Percentiles rank a stretch among this genome's conserved stretches.
Evolutionary conservation across 2,329 filamentous ascomycete genomes (phyloP).

Genomic region (Trichoderma arundinaceum): DNA sequence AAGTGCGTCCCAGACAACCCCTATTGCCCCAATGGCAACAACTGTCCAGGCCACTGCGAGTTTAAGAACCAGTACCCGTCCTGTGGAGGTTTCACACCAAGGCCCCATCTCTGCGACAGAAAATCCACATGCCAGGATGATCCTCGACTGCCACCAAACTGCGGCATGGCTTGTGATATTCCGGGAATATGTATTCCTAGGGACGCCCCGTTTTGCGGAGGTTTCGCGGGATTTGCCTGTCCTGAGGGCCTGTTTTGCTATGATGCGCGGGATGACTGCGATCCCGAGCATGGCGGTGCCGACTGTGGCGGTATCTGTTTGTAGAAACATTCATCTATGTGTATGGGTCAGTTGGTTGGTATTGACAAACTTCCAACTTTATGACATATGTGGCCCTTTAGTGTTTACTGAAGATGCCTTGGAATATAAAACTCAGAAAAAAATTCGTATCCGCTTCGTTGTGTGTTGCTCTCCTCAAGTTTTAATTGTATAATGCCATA

Average conservation of each 20-base stretch:
- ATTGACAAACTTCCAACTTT: neutral
- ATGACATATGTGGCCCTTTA: neutral
- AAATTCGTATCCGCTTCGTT: no score
- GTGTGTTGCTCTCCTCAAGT: neutral
- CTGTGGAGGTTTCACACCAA: slow-evolving; percentile 43
- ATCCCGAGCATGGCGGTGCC: slow-evolving; percentile 39
- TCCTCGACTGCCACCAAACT: slow-evolving; percentile 40
- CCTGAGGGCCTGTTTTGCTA: slow-evolving; percentile 41
- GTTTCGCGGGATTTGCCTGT: slow-evolving; percentile 39
- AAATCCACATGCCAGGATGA: slow-evolving; percentile 43
- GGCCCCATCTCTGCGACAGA: slow-evolving; percentile 39
- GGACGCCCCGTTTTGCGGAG: slow-evolving; percentile 36
- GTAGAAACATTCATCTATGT: slow-evolving; percentile 21
- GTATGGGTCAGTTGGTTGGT: neutral
- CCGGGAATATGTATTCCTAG: slow-evolving; percentile 45
- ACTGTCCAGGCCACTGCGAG: slow-evolving; percentile 41
- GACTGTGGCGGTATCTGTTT: slow-evolving; percentile 45
- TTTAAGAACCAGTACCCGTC: slow-evolving; percentile 41
- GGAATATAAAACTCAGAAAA: neutral
- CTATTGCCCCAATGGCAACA: slow-evolving; percentile 39
- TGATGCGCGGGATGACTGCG: slow-evolving; percentile 41
- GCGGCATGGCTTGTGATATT: slow-evolving; percentile 46
- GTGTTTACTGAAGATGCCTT: neutral
- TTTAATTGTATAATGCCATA: neutral
- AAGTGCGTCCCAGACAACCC: slow-evolving; percentile 37